Evolutionary conservation across 306 rosid species (phyloP), one percentile per base, ranked within the genome.

Genomic region (Cucurbita argyrosperma): DNA sequence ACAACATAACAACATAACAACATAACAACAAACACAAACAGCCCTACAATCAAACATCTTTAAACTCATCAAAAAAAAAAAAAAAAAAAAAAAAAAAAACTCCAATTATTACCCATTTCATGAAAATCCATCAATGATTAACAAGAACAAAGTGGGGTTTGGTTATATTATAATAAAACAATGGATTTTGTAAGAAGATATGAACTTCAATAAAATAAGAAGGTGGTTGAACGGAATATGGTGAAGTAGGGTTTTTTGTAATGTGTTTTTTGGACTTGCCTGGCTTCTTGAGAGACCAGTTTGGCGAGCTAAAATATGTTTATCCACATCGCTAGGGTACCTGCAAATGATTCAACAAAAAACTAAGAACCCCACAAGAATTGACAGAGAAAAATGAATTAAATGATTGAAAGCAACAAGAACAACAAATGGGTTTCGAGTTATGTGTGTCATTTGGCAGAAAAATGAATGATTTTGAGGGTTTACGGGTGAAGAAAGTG

Each of bases 231-330:
- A 37, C n/a, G 21, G 14, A 23, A 23, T 19, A 53, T 52, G 4
- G 42, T 71, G 11, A 18, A 9, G 9, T 40, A 59, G 75, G 67
- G 40, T 21, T 67, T n/a, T 42, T 78, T 57, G 35, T 16, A 21
- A 6, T 54, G 3, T 54, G 5, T 62, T 18, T 16, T 43, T 50
- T 82, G 65, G 78, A 86, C 88, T 78, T 88, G 85, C 98, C 96
- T 93, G 98, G 88, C 98, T 88, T 87, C 96, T 89, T n/a, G 98
- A 90, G 80, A 93, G 98, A 66, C 97, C 97, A 19, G 98, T 90
- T 90, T 93, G 98, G 85, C 98, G 96, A 61, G 98, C 94, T 75
- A 93, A 79, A 71, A 90, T 89, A 74, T 89, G 97, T 83, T 93
- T 93, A 86, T 93, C 98, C 46, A 90, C 96, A 80, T 93, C 97